Conservation (phyloP, 495 filamentous ascomycete species). For the Parathielavia appendiculata region DNA sequence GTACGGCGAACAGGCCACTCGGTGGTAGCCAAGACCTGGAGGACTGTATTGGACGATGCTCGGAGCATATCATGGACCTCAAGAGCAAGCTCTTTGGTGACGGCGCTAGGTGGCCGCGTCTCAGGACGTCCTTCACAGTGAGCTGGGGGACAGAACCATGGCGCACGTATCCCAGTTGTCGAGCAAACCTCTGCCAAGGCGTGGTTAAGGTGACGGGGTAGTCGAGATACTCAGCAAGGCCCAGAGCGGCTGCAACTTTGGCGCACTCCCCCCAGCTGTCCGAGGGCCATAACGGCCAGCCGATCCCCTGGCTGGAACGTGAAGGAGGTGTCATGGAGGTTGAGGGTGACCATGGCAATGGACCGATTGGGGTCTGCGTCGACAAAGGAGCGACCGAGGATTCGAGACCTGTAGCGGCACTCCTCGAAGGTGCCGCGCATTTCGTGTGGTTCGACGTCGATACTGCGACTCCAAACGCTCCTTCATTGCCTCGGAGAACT, state of each 20-base stretch:
- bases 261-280: conserved; percentile 46
- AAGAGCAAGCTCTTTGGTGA: conserved; percentile 46
- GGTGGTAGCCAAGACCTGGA: conserved; percentile 45
- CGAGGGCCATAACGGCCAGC: conserved; percentile 47
- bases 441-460: conserved; percentile 44
- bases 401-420: conserved; percentile 42
- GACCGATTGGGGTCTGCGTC: conserved; percentile 41
- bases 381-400: conserved; percentile 39
- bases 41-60: conserved; percentile 44
- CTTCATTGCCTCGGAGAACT: conserved; percentile 50
- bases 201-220: conserved; percentile 27
- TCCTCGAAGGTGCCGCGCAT: conserved; percentile 51
- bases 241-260: conserved; percentile 44
- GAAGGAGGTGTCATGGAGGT: conserved; percentile 44
- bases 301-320: conserved; percentile 48
- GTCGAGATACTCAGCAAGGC: conserved; percentile 39
- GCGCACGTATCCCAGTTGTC: conserved; percentile 40
- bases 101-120: conserved; percentile 43
- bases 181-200: conserved; percentile 44
- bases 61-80: conserved; percentile 39
- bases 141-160: conserved; percentile 28
- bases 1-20: conserved; percentile 47
- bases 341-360: conserved; percentile 43
- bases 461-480: conserved; percentile 43
- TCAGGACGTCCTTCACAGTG: conserved; percentile 45